These are phyloP conservation scores for Plasmodium blacklocki DNA, from an alignment of 169 alveolate species.

Conservation along the genomic window DNA sequence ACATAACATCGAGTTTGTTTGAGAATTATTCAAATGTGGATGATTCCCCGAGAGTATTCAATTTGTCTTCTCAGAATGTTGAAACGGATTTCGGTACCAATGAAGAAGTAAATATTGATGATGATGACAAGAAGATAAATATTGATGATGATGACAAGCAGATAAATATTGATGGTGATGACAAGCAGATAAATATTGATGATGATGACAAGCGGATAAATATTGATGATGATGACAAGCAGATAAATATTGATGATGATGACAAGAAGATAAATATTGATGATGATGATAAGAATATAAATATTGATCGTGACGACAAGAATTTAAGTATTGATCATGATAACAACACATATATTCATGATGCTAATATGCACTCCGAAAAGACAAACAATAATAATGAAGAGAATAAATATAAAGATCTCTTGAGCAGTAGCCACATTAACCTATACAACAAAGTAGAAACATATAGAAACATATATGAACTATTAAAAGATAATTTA, in stretches of 20 bases:
- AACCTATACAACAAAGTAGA: slow-evolving; percentile 9
- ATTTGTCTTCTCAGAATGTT: neutral
- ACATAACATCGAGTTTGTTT: slow-evolving; percentile 45
- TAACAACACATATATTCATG: slow-evolving; percentile 2
- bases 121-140: neutral
- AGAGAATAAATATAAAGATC: neutral
- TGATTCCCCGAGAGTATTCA: neutral
- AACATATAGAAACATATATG: slow-evolving; percentile 24
- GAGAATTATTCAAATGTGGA: slow-evolving; percentile 26
- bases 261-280: neutral
- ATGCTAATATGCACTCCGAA: neutral
- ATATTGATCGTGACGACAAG: neutral
- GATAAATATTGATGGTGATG: neutral
- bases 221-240: neutral
- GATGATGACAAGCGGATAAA: neutral
- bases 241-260: neutral
- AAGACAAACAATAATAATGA: neutral
- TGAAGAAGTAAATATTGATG: neutral
- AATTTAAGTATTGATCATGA: neutral
- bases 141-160: neutral
- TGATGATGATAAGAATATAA: neutral
- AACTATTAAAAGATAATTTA: slow-evolving; percentile 16
- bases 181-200: neutral
- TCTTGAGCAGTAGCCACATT: slow-evolving; percentile 18
- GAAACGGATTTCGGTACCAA: neutral